phyloP scores from a whole-genome alignment of 2,329 filamentous ascomycete species.

The Botryotinia calthae region DNA sequence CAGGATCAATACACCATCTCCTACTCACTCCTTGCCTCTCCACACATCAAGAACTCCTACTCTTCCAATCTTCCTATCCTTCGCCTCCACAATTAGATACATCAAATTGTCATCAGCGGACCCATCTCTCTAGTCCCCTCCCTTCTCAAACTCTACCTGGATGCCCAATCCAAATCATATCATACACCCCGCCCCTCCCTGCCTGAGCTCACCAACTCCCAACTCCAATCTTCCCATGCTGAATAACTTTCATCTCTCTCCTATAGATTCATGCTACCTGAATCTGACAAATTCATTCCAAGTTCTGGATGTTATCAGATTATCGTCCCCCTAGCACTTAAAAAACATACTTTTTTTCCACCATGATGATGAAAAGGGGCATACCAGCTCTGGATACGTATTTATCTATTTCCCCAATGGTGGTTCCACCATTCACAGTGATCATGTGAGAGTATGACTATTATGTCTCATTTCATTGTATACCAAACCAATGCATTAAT shows the following conservation, averaged over 20 bases:
- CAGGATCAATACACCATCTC: not conserved
- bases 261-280: not conserved
- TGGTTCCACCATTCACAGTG: too few relatives aligned
- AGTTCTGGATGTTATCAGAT: not conserved
- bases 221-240: accelerated
- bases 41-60: not conserved
- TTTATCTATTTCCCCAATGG: too few relatives aligned
- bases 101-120: not conserved
- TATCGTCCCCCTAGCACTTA: accelerated
- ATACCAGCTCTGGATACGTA: not conserved
- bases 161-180: not conserved
- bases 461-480: not conserved
- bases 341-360: not conserved
- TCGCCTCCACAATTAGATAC: not conserved
- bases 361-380: accelerated
- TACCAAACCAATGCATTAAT: not conserved
- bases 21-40: too few relatives aligned
- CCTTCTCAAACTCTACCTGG: not conserved
- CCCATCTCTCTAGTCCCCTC: not conserved
- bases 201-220: not conserved
- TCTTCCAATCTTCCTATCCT: not conserved
- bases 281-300: accelerated
- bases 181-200: not conserved
- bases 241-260: not conserved
- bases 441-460: too few relatives aligned